phyloP scores from a whole-genome alignment of 2,329 filamentous ascomycete genomes.

The Periglandula ipomoeae region DNA sequence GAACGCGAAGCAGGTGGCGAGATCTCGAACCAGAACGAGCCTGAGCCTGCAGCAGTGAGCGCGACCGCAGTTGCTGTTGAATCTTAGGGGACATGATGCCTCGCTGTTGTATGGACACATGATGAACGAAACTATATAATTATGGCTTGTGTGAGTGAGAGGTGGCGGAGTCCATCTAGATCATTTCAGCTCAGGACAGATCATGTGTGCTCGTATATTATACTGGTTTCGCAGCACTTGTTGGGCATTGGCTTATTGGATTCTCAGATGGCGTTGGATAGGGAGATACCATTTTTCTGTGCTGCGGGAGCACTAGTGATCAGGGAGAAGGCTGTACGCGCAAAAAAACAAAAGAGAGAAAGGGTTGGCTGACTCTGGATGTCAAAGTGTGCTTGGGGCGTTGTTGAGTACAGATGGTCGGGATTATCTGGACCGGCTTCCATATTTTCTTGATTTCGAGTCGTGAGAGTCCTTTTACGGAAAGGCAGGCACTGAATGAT shows the following conservation, averaged over 20 bases:
- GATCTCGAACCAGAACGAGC: slow-evolving; percentile 42
- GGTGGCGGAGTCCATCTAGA: background rate
- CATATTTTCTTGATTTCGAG: background rate
- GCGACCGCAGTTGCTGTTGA: slow-evolving; percentile 28
- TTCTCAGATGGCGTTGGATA: slow-evolving; percentile 19
- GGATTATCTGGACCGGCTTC: background rate
- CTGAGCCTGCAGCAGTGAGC: slow-evolving; percentile 24
- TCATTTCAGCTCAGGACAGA: slow-evolving; percentile 9
- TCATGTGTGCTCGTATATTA: slow-evolving; percentile 22
- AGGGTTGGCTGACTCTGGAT: slow-evolving; percentile 10
- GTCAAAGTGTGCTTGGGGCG: background rate
- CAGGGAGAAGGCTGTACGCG: slow-evolving; percentile 9
- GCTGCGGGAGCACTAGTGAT: slow-evolving; percentile 13
- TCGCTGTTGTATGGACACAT: slow-evolving; percentile 8
- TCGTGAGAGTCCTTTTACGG: background rate
- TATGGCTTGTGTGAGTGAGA: background rate
- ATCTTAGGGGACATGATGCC: slow-evolving; percentile 17
- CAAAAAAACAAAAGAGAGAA: slow-evolving; percentile 7
- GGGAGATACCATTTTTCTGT: slow-evolving; percentile 29
- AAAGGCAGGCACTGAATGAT: background rate
- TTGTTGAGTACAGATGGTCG: background rate
- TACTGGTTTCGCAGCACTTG: slow-evolving; percentile 26
- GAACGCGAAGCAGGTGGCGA: slow-evolving; percentile 63
- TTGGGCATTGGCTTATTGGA: slow-evolving; percentile 20
- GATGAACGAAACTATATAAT: slow-evolving; percentile 5